These are phyloP conservation scores for Candida coquimbonensis DNA, from an alignment of 805 yeast genomes.

Conservation along the genomic window DNA sequence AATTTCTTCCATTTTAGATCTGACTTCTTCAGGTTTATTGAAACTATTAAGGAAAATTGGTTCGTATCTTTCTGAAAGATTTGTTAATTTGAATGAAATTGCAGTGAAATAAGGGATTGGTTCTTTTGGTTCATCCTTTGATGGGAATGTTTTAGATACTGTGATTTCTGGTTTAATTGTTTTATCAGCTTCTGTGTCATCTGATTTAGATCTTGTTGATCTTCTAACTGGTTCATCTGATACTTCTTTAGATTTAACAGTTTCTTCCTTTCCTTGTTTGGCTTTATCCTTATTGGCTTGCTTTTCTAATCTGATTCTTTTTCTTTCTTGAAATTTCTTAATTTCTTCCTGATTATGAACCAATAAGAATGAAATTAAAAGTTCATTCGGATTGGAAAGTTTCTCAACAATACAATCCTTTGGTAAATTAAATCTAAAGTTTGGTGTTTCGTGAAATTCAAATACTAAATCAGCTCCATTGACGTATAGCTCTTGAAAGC, in stretches of 20 bases:
- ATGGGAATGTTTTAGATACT: background rate
- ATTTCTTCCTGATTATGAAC: constrained; percentile 22
- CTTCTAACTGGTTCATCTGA: constrained; percentile 31
- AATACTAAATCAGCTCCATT: constrained; percentile 69
- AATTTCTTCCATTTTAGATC: constrained; percentile 52
- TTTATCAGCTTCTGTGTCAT: background rate
- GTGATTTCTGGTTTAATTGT: background rate
- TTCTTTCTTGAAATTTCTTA: constrained; percentile 18
- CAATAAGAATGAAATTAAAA: constrained; percentile 31
- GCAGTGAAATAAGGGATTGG: constrained; percentile 44
- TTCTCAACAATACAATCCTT: constrained; percentile 70
- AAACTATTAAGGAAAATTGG: constrained; percentile 65
- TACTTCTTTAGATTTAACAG: constrained; percentile 9
- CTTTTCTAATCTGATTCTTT: constrained; percentile 15
- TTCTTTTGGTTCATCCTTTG: constrained; percentile 22
- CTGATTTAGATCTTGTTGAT: constrained; percentile 3
- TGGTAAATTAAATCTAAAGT: constrained; percentile 69
- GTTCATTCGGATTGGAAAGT: constrained; percentile 24
- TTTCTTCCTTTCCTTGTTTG: constrained; percentile 19
- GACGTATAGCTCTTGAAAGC: constrained; percentile 69
- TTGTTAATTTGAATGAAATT: constrained; percentile 55
- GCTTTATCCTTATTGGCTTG: constrained; percentile 22
- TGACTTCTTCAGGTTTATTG: constrained; percentile 47
- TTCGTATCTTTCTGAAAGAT: constrained; percentile 58
- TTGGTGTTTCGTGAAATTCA: constrained; percentile 77